A percentile compares a stretch with the other conserved stretches of the same genome.
These are phyloP conservation scores for Hymenoscyphus infarciens DNA, from an alignment of 2,329 filamentous ascomycete genomes.

Conservation along the genomic window DNA sequence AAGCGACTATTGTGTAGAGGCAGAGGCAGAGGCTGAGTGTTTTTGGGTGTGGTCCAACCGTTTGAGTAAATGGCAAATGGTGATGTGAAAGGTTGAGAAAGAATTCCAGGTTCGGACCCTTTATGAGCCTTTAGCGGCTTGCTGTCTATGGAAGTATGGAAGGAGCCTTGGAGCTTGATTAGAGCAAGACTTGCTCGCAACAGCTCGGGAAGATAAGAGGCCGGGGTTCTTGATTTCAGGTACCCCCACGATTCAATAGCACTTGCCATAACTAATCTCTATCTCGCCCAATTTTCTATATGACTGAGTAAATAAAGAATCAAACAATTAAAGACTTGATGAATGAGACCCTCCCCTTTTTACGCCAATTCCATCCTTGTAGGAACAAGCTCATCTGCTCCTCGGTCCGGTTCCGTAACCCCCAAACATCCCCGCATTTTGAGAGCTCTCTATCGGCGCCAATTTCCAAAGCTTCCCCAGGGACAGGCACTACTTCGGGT, in stretches of 20 bases:
- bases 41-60: not conserved
- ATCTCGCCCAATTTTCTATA: not conserved
- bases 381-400: not conserved
- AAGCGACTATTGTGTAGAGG: not conserved
- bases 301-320: not conserved
- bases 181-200: not conserved
- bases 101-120: not conserved
- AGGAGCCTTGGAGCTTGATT: conserved; percentile 2
- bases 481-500: no score
- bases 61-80: not conserved
- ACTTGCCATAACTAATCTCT: not conserved
- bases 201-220: not conserved
- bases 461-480: no score
- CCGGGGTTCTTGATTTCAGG: not conserved
- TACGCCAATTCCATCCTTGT: not conserved
- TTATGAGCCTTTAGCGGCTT: not conserved
- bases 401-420: not conserved
- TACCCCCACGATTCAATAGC: not conserved
- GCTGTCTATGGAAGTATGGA: no score
- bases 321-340: not conserved
- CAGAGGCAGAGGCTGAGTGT: not conserved
- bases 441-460: not conserved
- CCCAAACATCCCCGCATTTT: not conserved
- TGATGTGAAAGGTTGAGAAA: not conserved
- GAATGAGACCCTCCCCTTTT: not conserved